Evolutionary conservation across 805 yeast genomes (phyloP).

Genomic region (Yamadazyma laniorum): DNA sequence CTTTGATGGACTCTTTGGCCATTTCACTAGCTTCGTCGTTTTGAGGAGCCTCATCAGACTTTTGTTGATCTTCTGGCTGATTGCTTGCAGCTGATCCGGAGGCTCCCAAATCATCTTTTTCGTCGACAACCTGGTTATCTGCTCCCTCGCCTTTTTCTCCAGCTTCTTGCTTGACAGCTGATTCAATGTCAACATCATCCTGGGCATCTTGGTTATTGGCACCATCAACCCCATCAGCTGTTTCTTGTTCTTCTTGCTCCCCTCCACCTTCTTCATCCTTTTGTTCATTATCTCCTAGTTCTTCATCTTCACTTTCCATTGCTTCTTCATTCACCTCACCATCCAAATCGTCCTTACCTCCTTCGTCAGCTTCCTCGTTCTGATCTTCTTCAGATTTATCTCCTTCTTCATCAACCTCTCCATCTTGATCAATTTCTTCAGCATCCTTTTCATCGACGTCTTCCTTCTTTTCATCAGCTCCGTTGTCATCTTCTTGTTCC

Average conservation of each 20-base stretch:
- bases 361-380: slow-evolving; percentile 27
- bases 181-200: slow-evolving; percentile 52
- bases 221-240: slow-evolving; percentile 55
- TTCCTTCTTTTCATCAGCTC: slow-evolving; percentile 22
- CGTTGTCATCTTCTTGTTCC: slow-evolving; percentile 18
- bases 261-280: slow-evolving; percentile 43
- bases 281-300: slow-evolving; percentile 25
- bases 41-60: slow-evolving; percentile 36
- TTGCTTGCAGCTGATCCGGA: slow-evolving; percentile 50
- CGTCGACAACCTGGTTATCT: slow-evolving; percentile 53
- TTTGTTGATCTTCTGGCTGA: slow-evolving; percentile 41
- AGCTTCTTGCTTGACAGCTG: slow-evolving; percentile 57
- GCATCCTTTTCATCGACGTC: slow-evolving; percentile 23
- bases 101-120: slow-evolving; percentile 67
- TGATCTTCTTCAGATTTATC: slow-evolving; percentile 35
- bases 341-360: too few relatives aligned
- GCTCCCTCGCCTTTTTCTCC: slow-evolving; percentile 66
- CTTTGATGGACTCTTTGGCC: slow-evolving; percentile 76
- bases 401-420: slow-evolving; percentile 39
- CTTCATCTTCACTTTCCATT: slow-evolving; percentile 29
- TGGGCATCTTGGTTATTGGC: slow-evolving; percentile 41
- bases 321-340: slow-evolving; percentile 25
- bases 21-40: slow-evolving; percentile 59
- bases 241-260: slow-evolving; percentile 25
- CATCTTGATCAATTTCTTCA: slow-evolving; percentile 28